These are phyloP conservation scores for Candida glaebosa DNA, from an alignment of 805 yeast species.

Conservation along the genomic window DNA sequence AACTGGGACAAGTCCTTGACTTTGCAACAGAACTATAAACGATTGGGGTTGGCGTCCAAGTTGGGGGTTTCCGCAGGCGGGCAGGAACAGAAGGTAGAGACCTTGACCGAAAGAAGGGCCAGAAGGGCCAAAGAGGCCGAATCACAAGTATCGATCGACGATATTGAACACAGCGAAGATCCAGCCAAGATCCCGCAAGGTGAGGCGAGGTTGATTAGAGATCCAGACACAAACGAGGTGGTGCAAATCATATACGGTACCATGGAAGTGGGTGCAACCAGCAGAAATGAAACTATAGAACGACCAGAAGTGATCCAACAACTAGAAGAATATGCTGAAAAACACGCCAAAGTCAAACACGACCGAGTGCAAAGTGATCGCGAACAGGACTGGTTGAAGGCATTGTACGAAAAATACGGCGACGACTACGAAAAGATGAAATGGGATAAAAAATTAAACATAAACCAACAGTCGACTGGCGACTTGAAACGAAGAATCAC, in stretches of 20 bases:
- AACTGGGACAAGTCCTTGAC: slow-evolving; percentile 88
- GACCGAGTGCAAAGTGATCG: slow-evolving; percentile 63
- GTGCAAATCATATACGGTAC: slow-evolving; percentile 68
- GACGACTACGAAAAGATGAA: slow-evolving; percentile 87
- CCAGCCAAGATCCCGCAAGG: slow-evolving; percentile 70
- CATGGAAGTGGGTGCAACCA: slow-evolving; percentile 32
- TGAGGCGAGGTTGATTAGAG: slow-evolving; percentile 72
- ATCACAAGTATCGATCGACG: slow-evolving; percentile 34
- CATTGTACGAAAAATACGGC: slow-evolving; percentile 72
- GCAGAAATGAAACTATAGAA: slow-evolving; percentile 24
- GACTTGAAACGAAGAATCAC: slow-evolving; percentile 69
- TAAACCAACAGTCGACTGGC: slow-evolving; percentile 80
- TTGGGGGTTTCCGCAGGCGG: slow-evolving; percentile 79
- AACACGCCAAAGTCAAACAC: slow-evolving; percentile 45
- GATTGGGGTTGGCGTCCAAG: slow-evolving; percentile 69
- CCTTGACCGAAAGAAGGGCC: slow-evolving; percentile 30
- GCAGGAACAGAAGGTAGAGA: slow-evolving; percentile 53
- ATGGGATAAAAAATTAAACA: slow-evolving; percentile 84
- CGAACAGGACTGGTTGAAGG: slow-evolving; percentile 69
- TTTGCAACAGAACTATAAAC: slow-evolving; percentile 79
- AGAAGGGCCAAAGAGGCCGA: slow-evolving; percentile 20
- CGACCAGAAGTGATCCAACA: slow-evolving; percentile 60
- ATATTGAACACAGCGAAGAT: slow-evolving; percentile 43
- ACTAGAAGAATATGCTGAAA: slow-evolving; percentile 51
- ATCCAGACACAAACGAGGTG: slow-evolving; percentile 61